phyloP scores from a whole-genome alignment of 345 rosid genomes.

The Mangifera indica region DNA sequence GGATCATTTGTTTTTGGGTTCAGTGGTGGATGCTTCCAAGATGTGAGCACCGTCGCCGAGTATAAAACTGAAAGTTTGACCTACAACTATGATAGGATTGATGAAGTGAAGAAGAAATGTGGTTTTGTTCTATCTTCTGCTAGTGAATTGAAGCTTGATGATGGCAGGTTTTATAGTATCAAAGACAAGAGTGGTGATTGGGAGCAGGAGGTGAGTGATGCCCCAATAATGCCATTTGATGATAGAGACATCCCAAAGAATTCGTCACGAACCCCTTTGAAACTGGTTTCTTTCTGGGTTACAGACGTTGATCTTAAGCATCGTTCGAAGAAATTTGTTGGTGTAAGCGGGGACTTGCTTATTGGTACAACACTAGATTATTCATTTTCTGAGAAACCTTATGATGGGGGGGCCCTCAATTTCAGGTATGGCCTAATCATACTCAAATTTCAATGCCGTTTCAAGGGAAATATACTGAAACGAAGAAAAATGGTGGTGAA shows the following conservation, averaged over 20 bases:
- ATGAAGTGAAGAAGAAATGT: constrained; percentile 63
- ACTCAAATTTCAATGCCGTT: constrained; percentile 56
- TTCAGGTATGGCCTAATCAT: constrained; percentile 69
- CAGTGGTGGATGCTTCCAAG: constrained; percentile 17
- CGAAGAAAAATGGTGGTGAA: constrained; percentile 55
- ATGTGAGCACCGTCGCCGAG: constrained; percentile 19
- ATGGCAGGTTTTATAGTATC: constrained; percentile 36
- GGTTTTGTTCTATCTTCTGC: constrained; percentile 57
- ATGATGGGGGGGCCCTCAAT: constrained; percentile 45
- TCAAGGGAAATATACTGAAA: constrained; percentile 66
- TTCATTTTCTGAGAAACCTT: constrained; percentile 45
- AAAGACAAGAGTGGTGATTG: constrained; percentile 74
- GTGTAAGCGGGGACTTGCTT: constrained; percentile 52
- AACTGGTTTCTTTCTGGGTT: constrained; percentile 61
- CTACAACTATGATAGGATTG: constrained; percentile 55
- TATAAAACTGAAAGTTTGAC: constrained; percentile 18
- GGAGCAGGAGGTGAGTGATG: constrained; percentile 51
- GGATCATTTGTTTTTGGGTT: constrained; percentile 30
- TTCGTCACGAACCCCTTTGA: constrained; percentile 35
- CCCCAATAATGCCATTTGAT: constrained; percentile 75
- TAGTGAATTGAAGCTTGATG: constrained; percentile 43
- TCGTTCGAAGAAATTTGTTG: constrained; percentile 45
- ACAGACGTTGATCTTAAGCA: constrained; percentile 55
- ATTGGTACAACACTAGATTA: constrained; percentile 49
- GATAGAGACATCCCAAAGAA: constrained; percentile 29